Percentiles rank a stretch among this genome's conserved stretches.
Conservation (phyloP, 2,329 filamentous ascomycete genomes). For the Dactylellina cionopaga region DNA sequence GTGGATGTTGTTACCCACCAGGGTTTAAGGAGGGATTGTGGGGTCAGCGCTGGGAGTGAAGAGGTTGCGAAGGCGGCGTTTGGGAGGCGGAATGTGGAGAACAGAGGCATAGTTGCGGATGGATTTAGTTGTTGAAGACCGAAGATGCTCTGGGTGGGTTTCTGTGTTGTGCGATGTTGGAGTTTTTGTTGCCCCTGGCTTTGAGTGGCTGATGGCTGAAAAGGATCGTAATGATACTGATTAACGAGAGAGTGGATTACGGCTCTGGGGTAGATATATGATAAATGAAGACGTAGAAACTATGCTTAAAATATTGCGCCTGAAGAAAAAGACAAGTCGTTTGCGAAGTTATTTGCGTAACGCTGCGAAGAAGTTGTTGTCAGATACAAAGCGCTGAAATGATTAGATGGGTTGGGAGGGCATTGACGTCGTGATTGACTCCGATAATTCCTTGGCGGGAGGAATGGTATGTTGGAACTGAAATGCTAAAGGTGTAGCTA, state of each 20-base stretch:
- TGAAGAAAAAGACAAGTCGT: too few relatives aligned
- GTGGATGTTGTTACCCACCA: constrained; percentile 81
- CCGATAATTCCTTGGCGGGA: constrained; percentile 9
- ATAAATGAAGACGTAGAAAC: too few relatives aligned
- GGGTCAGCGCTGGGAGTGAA: constrained; percentile 63
- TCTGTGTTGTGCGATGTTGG: constrained; percentile 18
- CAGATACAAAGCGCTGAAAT: too few relatives aligned
- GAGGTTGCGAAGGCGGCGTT: constrained; percentile 55
- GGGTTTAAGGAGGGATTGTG: constrained; percentile 72
- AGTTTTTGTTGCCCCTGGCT: not conserved
- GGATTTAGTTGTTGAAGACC: constrained; percentile 4
- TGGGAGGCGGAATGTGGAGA: constrained; percentile 34
- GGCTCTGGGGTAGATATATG: too few relatives aligned
- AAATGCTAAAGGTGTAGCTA: not conserved
- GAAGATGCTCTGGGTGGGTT: not conserved
- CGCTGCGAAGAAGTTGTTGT: too few relatives aligned
- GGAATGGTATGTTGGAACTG: not conserved
- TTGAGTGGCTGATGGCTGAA: not conserved
- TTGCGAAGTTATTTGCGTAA: too few relatives aligned
- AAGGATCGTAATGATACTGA: too few relatives aligned
- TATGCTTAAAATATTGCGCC: too few relatives aligned
- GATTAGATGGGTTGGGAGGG: not conserved
- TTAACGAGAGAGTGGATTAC: too few relatives aligned
- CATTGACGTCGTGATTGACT: constrained; percentile 6
- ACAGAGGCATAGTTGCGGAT: constrained; percentile 19